Evolutionary conservation across 2,329 filamentous ascomycete genomes (phyloP).

Genomic region (Paraphoma sp.): DNA sequence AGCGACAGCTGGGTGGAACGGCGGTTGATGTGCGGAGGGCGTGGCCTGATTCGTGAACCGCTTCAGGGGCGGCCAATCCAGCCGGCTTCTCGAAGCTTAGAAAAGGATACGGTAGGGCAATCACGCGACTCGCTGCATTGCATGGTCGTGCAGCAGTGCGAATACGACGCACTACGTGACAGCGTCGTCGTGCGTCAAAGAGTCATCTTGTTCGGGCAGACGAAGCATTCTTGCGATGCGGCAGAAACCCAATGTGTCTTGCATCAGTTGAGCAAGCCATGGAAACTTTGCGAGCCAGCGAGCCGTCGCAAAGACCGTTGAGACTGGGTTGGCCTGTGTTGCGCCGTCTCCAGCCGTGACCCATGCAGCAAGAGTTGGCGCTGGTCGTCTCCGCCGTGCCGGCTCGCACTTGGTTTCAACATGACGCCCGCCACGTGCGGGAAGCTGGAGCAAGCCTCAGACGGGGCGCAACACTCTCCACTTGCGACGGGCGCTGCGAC

Average conservation of each 20-base stretch:
- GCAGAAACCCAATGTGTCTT: background rate
- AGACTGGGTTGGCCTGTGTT: conserved; percentile 22
- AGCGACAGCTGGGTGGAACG: conserved; percentile 10
- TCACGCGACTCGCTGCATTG: conserved; percentile 38
- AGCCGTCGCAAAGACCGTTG: conserved; percentile 11
- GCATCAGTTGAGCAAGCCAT: conserved; percentile 2
- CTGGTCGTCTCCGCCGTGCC: conserved; percentile 28
- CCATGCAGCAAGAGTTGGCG: conserved; percentile 26
- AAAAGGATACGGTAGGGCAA: conserved; percentile 15
- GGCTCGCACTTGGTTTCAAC: conserved; percentile 36
- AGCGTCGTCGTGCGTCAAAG: conserved; percentile 9
- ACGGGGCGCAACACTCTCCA: conserved; percentile 8
- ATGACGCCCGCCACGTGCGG: conserved; percentile 35
- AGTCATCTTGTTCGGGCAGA: background rate
- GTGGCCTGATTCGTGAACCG: conserved; percentile 34
- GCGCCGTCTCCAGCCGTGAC: conserved; percentile 26
- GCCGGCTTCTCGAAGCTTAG: conserved; percentile 38
- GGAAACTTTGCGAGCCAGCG: conserved; percentile 12
- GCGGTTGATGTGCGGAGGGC: conserved; percentile 26
- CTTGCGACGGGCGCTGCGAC: conserved; percentile 10
- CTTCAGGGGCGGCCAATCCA: conserved; percentile 30
- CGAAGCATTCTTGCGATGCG: background rate
- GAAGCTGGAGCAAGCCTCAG: conserved; percentile 19
- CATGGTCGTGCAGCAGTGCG: conserved; percentile 13
- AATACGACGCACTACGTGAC: conserved; percentile 7